These are phyloP conservation scores for Karstenula rhodostoma DNA, from an alignment of 2,329 filamentous ascomycete genomes.

Conservation along the genomic window DNA sequence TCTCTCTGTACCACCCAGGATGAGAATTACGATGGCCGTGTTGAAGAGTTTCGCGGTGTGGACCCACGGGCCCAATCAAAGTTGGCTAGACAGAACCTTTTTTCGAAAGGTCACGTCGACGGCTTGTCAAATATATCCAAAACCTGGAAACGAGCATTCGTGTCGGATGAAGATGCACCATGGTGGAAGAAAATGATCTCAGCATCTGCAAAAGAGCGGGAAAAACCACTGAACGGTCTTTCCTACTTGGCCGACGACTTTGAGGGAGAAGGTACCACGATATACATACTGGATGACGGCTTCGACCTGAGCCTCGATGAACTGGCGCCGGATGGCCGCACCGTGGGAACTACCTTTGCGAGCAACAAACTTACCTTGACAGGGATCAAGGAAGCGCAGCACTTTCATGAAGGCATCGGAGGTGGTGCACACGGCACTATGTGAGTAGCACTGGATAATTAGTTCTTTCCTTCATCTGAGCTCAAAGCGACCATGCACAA, in stretches of 20 bases:
- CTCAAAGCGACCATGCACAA: too few relatives aligned
- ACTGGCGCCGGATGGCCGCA: constrained; percentile 6
- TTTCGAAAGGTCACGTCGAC: too few relatives aligned
- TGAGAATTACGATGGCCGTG: neutral
- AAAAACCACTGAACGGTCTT: neutral
- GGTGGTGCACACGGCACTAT: neutral
- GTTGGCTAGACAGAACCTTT: too few relatives aligned
- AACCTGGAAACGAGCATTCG: neutral
- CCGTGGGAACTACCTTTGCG: constrained; percentile 1
- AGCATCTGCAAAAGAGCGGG: neutral
- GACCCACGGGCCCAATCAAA: neutral
- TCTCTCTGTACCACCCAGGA: neutral
- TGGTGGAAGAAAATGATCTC: constrained; percentile 24
- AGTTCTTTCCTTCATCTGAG: too few relatives aligned
- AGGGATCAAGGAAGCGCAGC: neutral
- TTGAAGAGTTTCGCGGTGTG: constrained; percentile 9
- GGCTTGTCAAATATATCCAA: too few relatives aligned
- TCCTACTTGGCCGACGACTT: constrained; percentile 16
- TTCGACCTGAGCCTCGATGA: constrained; percentile 15
- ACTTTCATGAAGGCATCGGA: neutral
- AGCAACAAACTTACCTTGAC: constrained; percentile 2
- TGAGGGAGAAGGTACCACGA: constrained; percentile 15
- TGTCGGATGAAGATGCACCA: neutral
- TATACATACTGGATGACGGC: constrained; percentile 20
- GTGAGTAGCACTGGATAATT: too few relatives aligned